These are phyloP conservation scores for Arthroderma sp. DNA, from an alignment of 2,329 filamentous ascomycete genomes.

Conservation along the genomic window DNA sequence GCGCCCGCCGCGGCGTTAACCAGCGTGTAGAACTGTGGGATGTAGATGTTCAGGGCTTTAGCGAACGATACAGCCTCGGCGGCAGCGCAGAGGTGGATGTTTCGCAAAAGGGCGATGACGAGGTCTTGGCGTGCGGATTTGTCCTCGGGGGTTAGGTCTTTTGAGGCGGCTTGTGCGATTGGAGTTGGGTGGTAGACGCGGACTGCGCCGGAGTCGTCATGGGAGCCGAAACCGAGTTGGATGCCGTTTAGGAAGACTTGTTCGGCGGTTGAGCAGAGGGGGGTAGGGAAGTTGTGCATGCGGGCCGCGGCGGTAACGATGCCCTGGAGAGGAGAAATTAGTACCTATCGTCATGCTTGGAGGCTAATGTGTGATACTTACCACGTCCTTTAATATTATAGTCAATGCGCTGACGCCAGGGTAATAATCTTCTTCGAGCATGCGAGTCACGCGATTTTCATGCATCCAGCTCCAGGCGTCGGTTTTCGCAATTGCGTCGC, in stretches of 20 bases:
- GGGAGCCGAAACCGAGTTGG: constrained; percentile 41
- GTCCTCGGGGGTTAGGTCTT: constrained; percentile 20
- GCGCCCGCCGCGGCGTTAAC: constrained; percentile 36
- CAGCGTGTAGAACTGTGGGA: constrained; percentile 33
- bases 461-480: constrained; percentile 50
- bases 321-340: constrained; percentile 21
- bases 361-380: constrained; percentile 12
- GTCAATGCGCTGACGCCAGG: constrained; percentile 46
- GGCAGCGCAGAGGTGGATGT: constrained; percentile 38
- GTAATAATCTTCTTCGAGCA: constrained; percentile 39
- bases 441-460: constrained; percentile 44
- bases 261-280: constrained; percentile 50
- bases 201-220: constrained; percentile 45
- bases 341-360: neutral
- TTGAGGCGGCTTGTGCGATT: constrained; percentile 26
- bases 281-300: constrained; percentile 44
- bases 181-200: constrained; percentile 37
- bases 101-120: constrained; percentile 31
- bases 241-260: constrained; percentile 51
- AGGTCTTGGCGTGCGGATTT: constrained; percentile 26
- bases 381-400: constrained; percentile 48
- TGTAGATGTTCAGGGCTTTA: constrained; percentile 31
- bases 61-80: constrained; percentile 38
- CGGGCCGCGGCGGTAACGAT: constrained; percentile 57
- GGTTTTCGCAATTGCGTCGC: constrained; percentile 33